Percentiles rank a stretch among this genome's conserved stretches.
phyloP scores from a whole-genome alignment of 2,329 filamentous ascomycete genomes.

The Aspergillus neoniger region DNA sequence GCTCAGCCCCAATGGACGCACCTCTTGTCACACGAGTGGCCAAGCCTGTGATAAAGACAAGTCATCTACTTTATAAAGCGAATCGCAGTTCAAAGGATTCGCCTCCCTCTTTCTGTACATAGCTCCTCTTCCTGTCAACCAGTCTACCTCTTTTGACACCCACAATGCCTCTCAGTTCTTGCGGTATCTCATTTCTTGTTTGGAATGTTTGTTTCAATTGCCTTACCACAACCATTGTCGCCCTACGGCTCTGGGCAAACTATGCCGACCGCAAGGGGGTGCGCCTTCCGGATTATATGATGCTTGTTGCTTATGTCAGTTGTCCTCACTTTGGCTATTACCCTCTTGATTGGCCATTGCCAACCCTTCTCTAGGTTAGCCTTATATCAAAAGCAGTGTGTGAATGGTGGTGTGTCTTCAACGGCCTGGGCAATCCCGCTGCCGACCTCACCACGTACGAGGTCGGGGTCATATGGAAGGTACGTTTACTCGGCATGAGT shows the following conservation, averaged over 20 bases:
- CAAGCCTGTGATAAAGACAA: neutral
- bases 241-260: neutral
- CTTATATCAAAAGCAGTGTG: neutral
- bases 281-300: neutral
- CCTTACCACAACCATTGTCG: neutral
- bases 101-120: neutral
- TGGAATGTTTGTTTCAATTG: neutral
- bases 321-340: too few relatives aligned
- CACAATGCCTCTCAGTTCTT: neutral
- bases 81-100: neutral
- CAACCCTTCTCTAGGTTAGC: neutral
- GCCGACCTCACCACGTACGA: neutral
- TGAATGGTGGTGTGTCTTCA: neutral
- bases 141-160: neutral
- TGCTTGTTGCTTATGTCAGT: neutral
- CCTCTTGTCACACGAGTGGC: neutral
- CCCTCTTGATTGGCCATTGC: neutral
- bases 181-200: neutral
- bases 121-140: neutral
- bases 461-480: neutral
- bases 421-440: neutral
- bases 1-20: neutral
- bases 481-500: neutral
- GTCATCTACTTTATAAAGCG: neutral
- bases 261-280: neutral